Percentiles rank a stretch among this genome's conserved stretches.
Evolutionary conservation across 345 rosid genomes (phyloP).

Genomic region (Dovyalis caffra): DNA sequence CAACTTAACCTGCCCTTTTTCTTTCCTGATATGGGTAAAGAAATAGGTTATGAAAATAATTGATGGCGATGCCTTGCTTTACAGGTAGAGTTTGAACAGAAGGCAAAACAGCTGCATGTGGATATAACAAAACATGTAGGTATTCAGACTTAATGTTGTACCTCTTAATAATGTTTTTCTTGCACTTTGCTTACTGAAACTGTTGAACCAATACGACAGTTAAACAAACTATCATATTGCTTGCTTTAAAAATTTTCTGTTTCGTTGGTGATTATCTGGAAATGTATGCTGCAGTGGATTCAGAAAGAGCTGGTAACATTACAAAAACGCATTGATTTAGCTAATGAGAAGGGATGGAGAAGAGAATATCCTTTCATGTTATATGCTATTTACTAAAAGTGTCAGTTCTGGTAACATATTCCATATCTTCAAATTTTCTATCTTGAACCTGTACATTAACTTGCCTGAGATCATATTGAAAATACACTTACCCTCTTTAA

Average conservation of each 20-base stretch:
- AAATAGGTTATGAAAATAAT: background rate
- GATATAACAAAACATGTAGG: slow-evolving; percentile 30
- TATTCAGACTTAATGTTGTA: background rate
- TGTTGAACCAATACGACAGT: too few species aligned
- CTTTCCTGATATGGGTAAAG: background rate
- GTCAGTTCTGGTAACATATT: background rate
- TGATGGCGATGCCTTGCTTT: background rate
- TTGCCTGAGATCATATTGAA: background rate
- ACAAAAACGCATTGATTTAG: slow-evolving; percentile 23
- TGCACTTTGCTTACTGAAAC: background rate
- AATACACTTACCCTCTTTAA: background rate
- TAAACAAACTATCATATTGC: background rate
- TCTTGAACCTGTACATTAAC: background rate
- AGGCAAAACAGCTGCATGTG: slow-evolving; percentile 28
- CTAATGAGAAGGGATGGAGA: slow-evolving; percentile 33
- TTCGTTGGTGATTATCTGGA: background rate
- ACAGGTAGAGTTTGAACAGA: slow-evolving; percentile 28
- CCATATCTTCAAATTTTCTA: background rate
- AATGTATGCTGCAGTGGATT: slow-evolving; percentile 18
- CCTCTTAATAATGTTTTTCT: background rate
- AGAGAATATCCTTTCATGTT: slow-evolving; percentile 32
- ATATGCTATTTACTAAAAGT: background rate
- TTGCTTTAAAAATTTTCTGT: background rate
- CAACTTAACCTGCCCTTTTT: background rate
- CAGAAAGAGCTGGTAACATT: slow-evolving; percentile 19